phyloP scores from a whole-genome alignment of 441 rosid genomes.

The Bruguiera hainesii region DNA sequence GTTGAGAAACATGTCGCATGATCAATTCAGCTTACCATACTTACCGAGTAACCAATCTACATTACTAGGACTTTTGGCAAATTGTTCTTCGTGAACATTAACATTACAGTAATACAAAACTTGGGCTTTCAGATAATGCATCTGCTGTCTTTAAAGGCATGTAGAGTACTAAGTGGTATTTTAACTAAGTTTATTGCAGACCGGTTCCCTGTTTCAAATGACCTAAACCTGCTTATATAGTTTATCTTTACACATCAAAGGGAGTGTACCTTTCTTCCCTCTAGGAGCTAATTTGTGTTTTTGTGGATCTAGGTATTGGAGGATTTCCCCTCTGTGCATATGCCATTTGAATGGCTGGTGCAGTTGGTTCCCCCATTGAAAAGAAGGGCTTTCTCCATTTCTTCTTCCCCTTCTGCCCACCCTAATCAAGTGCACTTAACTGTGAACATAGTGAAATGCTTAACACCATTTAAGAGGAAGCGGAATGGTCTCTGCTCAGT shows the following conservation, averaged over 20 bases:
- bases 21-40: too few relatives aligned
- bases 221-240: not conserved
- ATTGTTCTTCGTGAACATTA: too few relatives aligned
- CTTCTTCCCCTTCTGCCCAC: conserved; percentile 82
- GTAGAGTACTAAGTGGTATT: not conserved
- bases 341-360: conserved; percentile 96
- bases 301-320: conserved; percentile 59
- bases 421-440: conserved; percentile 87
- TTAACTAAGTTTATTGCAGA: conserved; percentile 4
- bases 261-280: conserved; percentile 6
- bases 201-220: not conserved
- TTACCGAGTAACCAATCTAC: too few relatives aligned
- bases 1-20: too few relatives aligned
- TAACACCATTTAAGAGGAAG: conserved; percentile 79
- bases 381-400: conserved; percentile 84
- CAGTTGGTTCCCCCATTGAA: conserved; percentile 85
- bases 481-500: conserved; percentile 78
- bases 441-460: conserved; percentile 80
- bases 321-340: conserved; percentile 91
- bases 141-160: not conserved
- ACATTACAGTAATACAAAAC: not conserved
- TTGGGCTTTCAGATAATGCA: not conserved
- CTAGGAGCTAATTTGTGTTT: conserved; percentile 20
- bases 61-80: too few relatives aligned
- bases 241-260: not conserved